phyloP scores from a whole-genome alignment of 2,329 filamentous ascomycete genomes.

The Zasmidium citrigriseum region DNA sequence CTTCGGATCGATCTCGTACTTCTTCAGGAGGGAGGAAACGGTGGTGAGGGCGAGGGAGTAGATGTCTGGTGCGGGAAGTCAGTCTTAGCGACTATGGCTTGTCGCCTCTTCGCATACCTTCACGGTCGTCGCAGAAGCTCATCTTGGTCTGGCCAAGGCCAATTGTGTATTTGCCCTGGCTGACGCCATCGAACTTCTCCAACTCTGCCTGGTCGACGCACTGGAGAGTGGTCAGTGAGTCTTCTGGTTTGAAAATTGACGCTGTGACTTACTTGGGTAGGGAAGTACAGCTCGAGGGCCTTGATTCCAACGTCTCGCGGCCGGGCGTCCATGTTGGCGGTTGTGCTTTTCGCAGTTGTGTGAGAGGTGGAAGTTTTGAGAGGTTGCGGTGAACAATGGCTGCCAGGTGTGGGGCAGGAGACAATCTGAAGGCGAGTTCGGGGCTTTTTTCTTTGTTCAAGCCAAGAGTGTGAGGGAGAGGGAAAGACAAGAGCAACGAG shows the following conservation, averaged over 20 bases:
- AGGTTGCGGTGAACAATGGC: background rate
- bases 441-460: no score
- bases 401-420: no score
- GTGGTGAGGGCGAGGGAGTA: constrained; percentile 56
- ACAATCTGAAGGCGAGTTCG: no score
- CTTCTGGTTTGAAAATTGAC: background rate
- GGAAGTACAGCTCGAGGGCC: constrained; percentile 57
- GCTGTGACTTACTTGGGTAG: constrained; percentile 48
- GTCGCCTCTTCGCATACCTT: constrained; percentile 39
- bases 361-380: background rate
- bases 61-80: constrained; percentile 43
- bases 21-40: constrained; percentile 53
- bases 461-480: background rate
- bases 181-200: constrained; percentile 57
- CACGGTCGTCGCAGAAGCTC: constrained; percentile 58
- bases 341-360: constrained; percentile 11
- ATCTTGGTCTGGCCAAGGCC: constrained; percentile 57
- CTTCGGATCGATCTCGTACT: constrained; percentile 54
- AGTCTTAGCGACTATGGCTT: background rate
- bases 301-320: constrained; percentile 56
- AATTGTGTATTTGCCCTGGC: constrained; percentile 55
- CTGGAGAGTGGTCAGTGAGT: constrained; percentile 35
- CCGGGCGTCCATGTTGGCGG: constrained; percentile 43
- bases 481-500: no score
- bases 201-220: constrained; percentile 56